Evolutionary conservation across 805 yeast species (phyloP), one percentile per base, ranked within the genome.

Genomic region (Schwanniomyces vanrijiae): DNA sequence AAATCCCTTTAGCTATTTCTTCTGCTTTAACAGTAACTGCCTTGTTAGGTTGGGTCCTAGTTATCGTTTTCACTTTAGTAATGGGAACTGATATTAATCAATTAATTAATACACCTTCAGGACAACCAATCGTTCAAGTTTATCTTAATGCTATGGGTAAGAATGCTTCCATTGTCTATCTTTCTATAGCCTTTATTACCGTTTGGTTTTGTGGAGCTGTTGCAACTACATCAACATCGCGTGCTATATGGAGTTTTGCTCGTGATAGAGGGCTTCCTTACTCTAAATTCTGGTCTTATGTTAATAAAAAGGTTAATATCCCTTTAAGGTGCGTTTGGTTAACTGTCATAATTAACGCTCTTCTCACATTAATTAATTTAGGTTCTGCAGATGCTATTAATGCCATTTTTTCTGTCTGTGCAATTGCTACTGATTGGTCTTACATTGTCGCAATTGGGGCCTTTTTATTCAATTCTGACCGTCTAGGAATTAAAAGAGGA

Each of bases 181-280:
- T 37, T 13, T 37, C 40, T 6, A 21, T 37, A 8, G 40, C 40
- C 3, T 37, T 37, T 37, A 25, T 37, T n/a, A 37, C 20, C n/a
- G 25, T 37, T 6, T 37, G 40, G 40, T 37, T 37, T n/a, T 37
- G 40, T 37, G 40, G 40, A 5, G 40, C 40, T 20, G 40, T 37
- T 37, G 40, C 40, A 21, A 37, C 40, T 6, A 21, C 28, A 18
- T 37, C 40, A 7, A 22, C 28, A 11, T 37, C 40, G 10, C 25
- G 40, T 21, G 25, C 40, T 7, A 18, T 37, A 11, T 37, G 40
- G 40, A 21, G 21, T 21, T 37, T 37, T 37, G 25, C 40, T 22
- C 40, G 40, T 19, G 40, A 37, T n/a, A 37, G 40, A 37, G 40
- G 40, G 3, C 25, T 37, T 19, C 40, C 40, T 18, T 37, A 37